A percentile compares a stretch with the other conserved stretches of the same genome.
Evolutionary conservation across 768 basidiomycete species (phyloP).

Genomic region (Erythrobasidium yunnanense): DNA sequence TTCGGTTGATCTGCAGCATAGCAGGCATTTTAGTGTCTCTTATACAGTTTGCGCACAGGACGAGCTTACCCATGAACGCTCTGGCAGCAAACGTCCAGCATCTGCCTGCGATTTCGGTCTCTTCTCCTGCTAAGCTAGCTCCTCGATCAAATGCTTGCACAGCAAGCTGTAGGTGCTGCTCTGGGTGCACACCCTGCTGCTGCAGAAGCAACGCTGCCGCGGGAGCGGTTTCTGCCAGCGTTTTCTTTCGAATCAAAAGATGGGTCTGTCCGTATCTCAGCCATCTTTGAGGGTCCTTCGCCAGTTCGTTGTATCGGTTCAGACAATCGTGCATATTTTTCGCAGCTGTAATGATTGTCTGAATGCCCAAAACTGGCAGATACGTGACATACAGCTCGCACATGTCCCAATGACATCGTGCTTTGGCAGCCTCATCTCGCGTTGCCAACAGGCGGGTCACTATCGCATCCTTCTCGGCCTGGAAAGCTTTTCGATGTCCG

Average conservation of each 20-base stretch:
- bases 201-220: neutral
- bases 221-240: neutral
- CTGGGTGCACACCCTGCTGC: neutral
- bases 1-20: no score
- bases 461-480: neutral
- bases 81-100: neutral
- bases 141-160: neutral
- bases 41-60: neutral
- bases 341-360: neutral
- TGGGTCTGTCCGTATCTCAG: slow-evolving; percentile 11
- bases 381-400: slow-evolving; percentile 7
- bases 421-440: neutral
- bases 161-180: slow-evolving; percentile 1
- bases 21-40: no score
- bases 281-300: slow-evolving; percentile 9
- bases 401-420: slow-evolving; percentile 14
- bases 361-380: neutral
- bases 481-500: neutral
- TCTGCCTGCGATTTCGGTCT: neutral
- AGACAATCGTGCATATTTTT: neutral
- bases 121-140: neutral
- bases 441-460: neutral
- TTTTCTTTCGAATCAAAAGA: neutral
- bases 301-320: neutral
- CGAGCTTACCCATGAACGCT: neutral